phyloP scores from a whole-genome alignment of 805 yeast genomes.

The Candida yuanshanica region DNA sequence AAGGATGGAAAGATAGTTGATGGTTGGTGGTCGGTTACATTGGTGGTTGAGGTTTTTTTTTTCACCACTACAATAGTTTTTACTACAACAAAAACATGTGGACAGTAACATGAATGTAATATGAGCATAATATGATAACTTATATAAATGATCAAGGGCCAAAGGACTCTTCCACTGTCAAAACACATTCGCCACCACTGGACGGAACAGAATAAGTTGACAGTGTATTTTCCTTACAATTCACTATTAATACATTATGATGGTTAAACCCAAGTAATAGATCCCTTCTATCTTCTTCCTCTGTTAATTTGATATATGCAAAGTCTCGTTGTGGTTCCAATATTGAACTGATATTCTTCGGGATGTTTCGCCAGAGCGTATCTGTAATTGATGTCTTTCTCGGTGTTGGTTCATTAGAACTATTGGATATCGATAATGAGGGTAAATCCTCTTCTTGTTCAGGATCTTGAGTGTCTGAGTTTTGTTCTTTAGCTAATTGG shows the following conservation, averaged over 20 bases:
- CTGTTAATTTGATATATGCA: constrained; percentile 45
- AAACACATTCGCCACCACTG: constrained; percentile 61
- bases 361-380: constrained; percentile 20
- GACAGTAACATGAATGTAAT: too few relatives aligned
- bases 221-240: constrained; percentile 40
- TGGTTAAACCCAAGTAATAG: constrained; percentile 16
- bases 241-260: constrained; percentile 17
- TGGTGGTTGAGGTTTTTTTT: too few relatives aligned
- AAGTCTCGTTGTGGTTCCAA: constrained; percentile 63
- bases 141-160: neutral
- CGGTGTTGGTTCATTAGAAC: neutral
- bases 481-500: constrained; percentile 28
- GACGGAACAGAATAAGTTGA: constrained; percentile 53
- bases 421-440: constrained; percentile 10
- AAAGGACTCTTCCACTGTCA: constrained; percentile 16
- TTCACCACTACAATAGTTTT: too few relatives aligned
- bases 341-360: constrained; percentile 38
- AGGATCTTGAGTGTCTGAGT: constrained; percentile 1
- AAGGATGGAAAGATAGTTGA: too few relatives aligned
- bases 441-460: constrained; percentile 8
- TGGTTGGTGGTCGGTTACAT: too few relatives aligned
- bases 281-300: neutral
- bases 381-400: constrained; percentile 21
- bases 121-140: too few relatives aligned
- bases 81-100: too few relatives aligned